Evolutionary conservation across 2,329 filamentous ascomycete genomes (phyloP).

Genomic region (Aureobasidium subglaciale): DNA sequence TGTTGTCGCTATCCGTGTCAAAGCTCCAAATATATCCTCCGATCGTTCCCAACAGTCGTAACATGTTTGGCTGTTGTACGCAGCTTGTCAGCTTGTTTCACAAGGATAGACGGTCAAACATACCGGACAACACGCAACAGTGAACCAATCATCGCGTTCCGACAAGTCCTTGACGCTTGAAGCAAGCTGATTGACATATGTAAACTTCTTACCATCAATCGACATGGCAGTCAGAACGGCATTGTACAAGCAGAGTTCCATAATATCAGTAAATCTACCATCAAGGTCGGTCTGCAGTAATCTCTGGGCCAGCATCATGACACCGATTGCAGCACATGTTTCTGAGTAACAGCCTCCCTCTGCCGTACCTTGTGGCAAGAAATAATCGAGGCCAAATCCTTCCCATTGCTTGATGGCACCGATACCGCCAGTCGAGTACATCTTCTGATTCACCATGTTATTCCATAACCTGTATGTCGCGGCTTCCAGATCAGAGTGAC

Average conservation of each 20-base stretch:
- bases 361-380: slow-evolving; percentile 47
- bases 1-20: slow-evolving; percentile 21
- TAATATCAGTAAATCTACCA: slow-evolving; percentile 48
- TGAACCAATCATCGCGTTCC: slow-evolving; percentile 51
- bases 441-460: slow-evolving; percentile 55
- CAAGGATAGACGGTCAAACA: not conserved
- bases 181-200: slow-evolving; percentile 55
- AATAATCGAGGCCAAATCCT: slow-evolving; percentile 54
- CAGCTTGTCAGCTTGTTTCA: not conserved
- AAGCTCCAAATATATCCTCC: slow-evolving; percentile 52
- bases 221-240: slow-evolving; percentile 50
- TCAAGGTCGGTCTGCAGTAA: slow-evolving; percentile 47
- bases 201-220: slow-evolving; percentile 48
- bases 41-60: slow-evolving; percentile 48
- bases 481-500: slow-evolving; percentile 22
- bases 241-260: slow-evolving; percentile 57
- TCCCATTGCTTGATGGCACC: slow-evolving; percentile 53
- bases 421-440: slow-evolving; percentile 57
- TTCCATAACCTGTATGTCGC: slow-evolving; percentile 48
- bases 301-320: slow-evolving; percentile 54
- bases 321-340: slow-evolving; percentile 54
- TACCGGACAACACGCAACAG: slow-evolving; percentile 50
- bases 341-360: slow-evolving; percentile 58
- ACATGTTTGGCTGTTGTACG: slow-evolving; percentile 38
- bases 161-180: slow-evolving; percentile 46